phyloP scores from a whole-genome alignment of 2,329 filamentous ascomycete species.

The Pseudopyrenochaeta lycopersici region DNA sequence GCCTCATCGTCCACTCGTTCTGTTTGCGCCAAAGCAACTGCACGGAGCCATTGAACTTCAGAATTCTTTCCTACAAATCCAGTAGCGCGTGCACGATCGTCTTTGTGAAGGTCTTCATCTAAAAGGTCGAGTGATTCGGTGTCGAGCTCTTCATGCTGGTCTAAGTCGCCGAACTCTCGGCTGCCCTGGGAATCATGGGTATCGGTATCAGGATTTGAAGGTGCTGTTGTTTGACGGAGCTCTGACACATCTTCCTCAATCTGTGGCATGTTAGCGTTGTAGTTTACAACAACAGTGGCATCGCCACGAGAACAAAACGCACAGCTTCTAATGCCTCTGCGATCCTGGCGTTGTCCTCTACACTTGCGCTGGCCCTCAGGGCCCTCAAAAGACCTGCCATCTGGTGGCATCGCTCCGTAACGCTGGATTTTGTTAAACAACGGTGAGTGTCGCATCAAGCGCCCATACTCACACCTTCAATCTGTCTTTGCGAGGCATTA shows the following conservation, averaged over 20 bases:
- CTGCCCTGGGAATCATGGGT: constrained; percentile 20
- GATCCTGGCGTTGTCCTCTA: constrained; percentile 33
- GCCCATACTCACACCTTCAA: constrained; percentile 42
- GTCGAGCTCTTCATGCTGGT: constrained; percentile 22
- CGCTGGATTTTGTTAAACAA: constrained; percentile 28
- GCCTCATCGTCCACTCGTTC: constrained; percentile 25
- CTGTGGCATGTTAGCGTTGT: constrained; percentile 23
- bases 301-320: background rate
- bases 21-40: constrained; percentile 28
- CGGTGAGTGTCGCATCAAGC: background rate
- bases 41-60: constrained; percentile 44
- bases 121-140: constrained; percentile 32
- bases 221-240: constrained; percentile 13
- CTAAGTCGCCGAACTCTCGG: constrained; percentile 8
- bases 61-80: constrained; percentile 47
- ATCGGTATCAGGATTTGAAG: constrained; percentile 29
- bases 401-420: constrained; percentile 39
- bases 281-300: background rate
- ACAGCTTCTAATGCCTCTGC: constrained; percentile 33
- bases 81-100: constrained; percentile 36
- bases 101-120: constrained; percentile 39
- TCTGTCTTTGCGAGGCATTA: constrained; percentile 49
- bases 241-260: constrained; percentile 40
- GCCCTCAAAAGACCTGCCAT: constrained; percentile 34
- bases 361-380: constrained; percentile 23